Evolutionary conservation across 2,329 filamentous ascomycete species (phyloP).

Genomic region (Lasiodiplodia gonubiensis): DNA sequence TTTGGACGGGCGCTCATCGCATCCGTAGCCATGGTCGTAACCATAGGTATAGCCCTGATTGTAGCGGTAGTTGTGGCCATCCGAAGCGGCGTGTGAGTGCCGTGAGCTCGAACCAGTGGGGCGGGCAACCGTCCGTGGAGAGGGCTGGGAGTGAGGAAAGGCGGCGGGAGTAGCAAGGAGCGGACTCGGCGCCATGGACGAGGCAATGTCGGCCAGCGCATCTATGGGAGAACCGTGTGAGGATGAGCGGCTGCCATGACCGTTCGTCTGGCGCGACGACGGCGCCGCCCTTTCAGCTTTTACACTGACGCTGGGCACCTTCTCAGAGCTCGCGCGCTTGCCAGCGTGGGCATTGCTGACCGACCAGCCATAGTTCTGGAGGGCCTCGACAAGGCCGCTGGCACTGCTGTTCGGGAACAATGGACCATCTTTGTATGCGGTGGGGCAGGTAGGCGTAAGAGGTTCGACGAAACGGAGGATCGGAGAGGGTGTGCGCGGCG

Average conservation of each 20-base stretch:
- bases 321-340: constrained; percentile 1
- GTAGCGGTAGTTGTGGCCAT: constrained; percentile 25
- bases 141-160: constrained; percentile 29
- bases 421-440: constrained; percentile 29
- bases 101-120: constrained; percentile 17
- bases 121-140: constrained; percentile 13
- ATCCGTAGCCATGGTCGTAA: constrained; percentile 28
- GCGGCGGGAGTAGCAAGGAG: constrained; percentile 37
- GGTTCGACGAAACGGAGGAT: constrained; percentile 42
- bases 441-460: constrained; percentile 38
- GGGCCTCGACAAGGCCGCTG: constrained; percentile 16
- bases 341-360: constrained; percentile 15
- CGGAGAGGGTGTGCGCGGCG: constrained; percentile 40
- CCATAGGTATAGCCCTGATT: constrained; percentile 17
- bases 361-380: constrained; percentile 15
- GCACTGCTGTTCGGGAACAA: constrained; percentile 19
- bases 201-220: constrained; percentile 51
- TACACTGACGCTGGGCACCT: constrained; percentile 8
- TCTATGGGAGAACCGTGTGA: constrained; percentile 49
- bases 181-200: constrained; percentile 46
- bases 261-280: constrained; percentile 24
- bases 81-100: constrained; percentile 46
- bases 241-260: constrained; percentile 31
- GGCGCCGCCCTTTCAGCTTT: constrained; percentile 24
- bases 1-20: constrained; percentile 61